These are phyloP conservation scores for Sarocladiaceae sp. DNA, from an alignment of 2,329 filamentous ascomycete species.

Conservation along the genomic window DNA sequence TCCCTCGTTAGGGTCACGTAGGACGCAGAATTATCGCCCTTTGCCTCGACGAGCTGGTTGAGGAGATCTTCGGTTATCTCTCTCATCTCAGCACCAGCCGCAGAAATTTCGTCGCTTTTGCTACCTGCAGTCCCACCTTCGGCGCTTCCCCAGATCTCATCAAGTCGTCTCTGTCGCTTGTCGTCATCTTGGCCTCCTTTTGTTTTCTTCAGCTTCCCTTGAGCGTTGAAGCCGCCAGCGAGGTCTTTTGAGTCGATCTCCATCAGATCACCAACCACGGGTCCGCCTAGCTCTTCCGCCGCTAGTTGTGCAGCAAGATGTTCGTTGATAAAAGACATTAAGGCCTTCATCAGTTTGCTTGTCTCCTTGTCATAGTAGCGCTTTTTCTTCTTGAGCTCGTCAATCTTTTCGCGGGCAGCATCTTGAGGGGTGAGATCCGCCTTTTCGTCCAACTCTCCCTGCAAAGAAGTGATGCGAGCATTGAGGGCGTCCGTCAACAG, in stretches of 20 bases:
- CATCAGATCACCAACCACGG: constrained; percentile 69
- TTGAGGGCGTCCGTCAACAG: constrained; percentile 47
- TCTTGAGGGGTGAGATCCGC: constrained; percentile 55
- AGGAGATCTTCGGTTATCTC: constrained; percentile 54
- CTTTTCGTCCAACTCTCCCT: constrained; percentile 48
- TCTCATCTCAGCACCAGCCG: constrained; percentile 51
- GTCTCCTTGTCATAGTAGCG: constrained; percentile 55
- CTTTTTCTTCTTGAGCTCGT: constrained; percentile 53
- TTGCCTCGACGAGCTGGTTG: constrained; percentile 49
- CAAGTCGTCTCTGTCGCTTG: constrained; percentile 53
- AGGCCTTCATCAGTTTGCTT: constrained; percentile 51
- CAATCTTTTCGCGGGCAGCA: constrained; percentile 55
- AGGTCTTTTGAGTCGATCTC: constrained; percentile 56
- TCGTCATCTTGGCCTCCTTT: constrained; percentile 36
- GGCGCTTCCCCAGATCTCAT: constrained; percentile 53
- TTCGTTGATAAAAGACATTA: constrained; percentile 65
- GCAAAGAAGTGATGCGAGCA: constrained; percentile 53
- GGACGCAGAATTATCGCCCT: constrained; percentile 46
- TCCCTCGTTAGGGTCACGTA: constrained; percentile 55
- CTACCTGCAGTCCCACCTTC: constrained; percentile 15
- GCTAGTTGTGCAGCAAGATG: constrained; percentile 70
- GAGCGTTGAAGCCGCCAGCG: constrained; percentile 52
- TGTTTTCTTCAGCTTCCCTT: constrained; percentile 48
- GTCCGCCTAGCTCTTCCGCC: constrained; percentile 76
- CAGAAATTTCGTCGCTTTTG: constrained; percentile 40